Evolutionary conservation across 495 filamentous ascomycete species (phyloP).

Genomic region (Neurospora intermedia): DNA sequence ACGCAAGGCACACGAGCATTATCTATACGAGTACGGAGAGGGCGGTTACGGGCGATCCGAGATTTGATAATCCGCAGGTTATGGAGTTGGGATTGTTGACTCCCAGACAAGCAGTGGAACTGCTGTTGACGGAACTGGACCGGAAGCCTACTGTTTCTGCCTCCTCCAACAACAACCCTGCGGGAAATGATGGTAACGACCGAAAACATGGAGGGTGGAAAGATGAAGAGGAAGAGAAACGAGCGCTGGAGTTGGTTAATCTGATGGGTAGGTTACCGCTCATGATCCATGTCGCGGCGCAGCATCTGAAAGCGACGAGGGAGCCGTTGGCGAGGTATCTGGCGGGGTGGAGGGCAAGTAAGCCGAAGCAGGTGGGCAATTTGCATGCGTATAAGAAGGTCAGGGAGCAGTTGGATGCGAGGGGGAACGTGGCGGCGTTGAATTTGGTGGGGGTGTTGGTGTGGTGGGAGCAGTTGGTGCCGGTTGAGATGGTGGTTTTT

Average conservation of each 20-base stretch:
- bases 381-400: conserved; percentile 57
- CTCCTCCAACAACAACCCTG: background rate
- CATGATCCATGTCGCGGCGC: conserved; percentile 69
- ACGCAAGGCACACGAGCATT: conserved; percentile 54
- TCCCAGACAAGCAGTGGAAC: conserved; percentile 33
- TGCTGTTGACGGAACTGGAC: conserved; percentile 41
- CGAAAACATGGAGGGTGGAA: conserved; percentile 40
- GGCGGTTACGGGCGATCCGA: conserved; percentile 54
- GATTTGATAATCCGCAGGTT: conserved; percentile 64
- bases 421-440: conserved; percentile 48
- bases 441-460: conserved; percentile 58
- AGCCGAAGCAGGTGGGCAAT: conserved; percentile 52
- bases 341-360: conserved; percentile 48
- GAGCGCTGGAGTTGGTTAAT: conserved; percentile 55
- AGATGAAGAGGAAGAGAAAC: conserved; percentile 44
- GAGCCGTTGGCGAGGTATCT: conserved; percentile 64
- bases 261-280: conserved; percentile 63
- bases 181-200: background rate
- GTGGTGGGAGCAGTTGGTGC: conserved; percentile 65
- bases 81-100: conserved; percentile 51
- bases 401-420: conserved; percentile 54
- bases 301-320: conserved; percentile 58
- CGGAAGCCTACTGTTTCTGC: background rate
- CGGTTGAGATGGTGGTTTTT: conserved; percentile 62
- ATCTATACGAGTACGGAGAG: conserved; percentile 69